A percentile compares a stretch with the other conserved stretches of the same genome.
Evolutionary conservation across 108 stramenopile genomes (phyloP).

Genomic region (Epipyxis sp.): DNA sequence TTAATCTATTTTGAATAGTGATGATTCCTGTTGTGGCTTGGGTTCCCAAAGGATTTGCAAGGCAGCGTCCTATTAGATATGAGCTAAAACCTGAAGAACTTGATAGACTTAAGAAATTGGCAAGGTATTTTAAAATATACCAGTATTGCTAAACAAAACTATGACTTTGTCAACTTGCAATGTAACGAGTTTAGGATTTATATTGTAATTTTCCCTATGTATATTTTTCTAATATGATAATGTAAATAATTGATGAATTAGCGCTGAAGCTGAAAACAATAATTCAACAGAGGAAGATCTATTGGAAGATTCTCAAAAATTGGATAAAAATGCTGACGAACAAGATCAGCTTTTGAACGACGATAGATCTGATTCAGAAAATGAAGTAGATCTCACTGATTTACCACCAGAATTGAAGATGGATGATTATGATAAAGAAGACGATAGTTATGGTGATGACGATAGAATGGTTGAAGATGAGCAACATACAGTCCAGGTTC

Average conservation of each 20-base stretch:
- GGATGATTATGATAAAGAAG: slow-evolving; percentile 39
- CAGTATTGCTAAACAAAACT: neutral
- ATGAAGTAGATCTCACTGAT: neutral
- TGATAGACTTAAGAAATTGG: neutral
- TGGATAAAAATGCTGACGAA: neutral
- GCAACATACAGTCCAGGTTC: neutral
- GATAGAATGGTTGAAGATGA: neutral
- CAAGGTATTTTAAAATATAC: neutral
- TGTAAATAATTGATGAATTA: too few species aligned
- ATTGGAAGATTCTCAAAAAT: neutral
- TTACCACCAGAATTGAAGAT: slow-evolving; percentile 22
- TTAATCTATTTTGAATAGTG: too few species aligned
- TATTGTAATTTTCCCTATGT: too few species aligned
- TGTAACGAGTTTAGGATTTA: neutral
- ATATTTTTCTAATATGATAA: too few species aligned
- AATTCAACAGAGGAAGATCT: neutral
- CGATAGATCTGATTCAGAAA: neutral
- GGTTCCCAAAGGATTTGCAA: slow-evolving; percentile 17
- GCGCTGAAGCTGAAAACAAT: neutral
- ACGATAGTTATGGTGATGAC: slow-evolving; percentile 1
- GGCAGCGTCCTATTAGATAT: neutral
- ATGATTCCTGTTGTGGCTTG: slow-evolving; percentile 4
- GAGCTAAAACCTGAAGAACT: slow-evolving; percentile 7
- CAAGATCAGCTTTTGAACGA: neutral
- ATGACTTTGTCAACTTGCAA: neutral